Base-by-base conservation (phyloP, 1,284 basidiomycete species). In the Pseudozyma hubeiensis region DNA sequence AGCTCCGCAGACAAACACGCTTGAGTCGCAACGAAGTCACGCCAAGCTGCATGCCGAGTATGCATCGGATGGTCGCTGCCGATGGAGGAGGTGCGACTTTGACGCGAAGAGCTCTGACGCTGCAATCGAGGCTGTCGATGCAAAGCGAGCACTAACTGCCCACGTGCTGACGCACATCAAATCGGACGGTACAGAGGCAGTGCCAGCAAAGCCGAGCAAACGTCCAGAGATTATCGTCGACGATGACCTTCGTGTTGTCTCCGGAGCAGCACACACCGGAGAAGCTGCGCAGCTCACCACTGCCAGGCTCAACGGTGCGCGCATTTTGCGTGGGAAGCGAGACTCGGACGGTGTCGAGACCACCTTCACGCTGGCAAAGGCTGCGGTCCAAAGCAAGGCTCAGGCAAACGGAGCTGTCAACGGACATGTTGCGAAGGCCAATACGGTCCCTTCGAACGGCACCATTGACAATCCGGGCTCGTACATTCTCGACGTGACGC, bases 401-500 rank as follows among this genome's bases (percentile, higher is more conserved):
- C 9, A 31, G n/a, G 53, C 37, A n/a, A 66, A 56, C 5, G 60
- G 54, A 11, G 8, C 13, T 8, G 48, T 10, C 57, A 53, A 51
- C 41, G 75, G 43, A 24, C 35, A 13, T 35, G 35, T 35, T 53
- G 75, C 50, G 33, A 47, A 40, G 2, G 24, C 30, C 49, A 62
- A 14, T 53, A 57, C 33, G 46, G 58, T 51, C 5, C 67, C 65
- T 4, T 61, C 75, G 13, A 43, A n/a, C 35, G 78, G 76, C 34
- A 83, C 82, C 16, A 44, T 78, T 6, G 81, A 83, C 54, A 63
- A 73, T 24, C 81, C 81, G 0, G 81, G 80, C 16, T 10, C 50
- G 45, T 55, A 82, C 35, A 54, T 65, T 2, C 81, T 81, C 53
- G 73, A 75, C 11, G 81, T 83, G 13, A 75, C 75, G 31, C 75